Base-by-base conservation (phyloP, 1,139 yeast genomes). In the Suhomyces bribrorum region DNA sequence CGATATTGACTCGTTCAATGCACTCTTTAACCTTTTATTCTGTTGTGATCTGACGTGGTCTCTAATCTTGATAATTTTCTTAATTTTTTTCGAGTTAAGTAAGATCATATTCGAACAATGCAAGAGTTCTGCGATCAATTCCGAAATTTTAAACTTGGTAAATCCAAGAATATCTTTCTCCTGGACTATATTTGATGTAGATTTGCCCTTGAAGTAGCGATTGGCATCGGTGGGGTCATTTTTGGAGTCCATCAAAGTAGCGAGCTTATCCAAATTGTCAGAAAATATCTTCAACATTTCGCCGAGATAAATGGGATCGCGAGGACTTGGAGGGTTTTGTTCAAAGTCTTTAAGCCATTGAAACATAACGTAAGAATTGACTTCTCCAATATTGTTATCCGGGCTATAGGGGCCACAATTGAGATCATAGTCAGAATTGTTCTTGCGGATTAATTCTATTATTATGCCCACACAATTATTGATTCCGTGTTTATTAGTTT, bases 101-200 rank as follows among this genome's bases (percentile, higher is more conserved):
- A 73, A 54, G 18, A 71, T 68, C 78, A 73, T 73, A 50, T 73
- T 73, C 13, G 76, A 70, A 43, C 78, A 73, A 53, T 72, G 77
- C 27, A 72, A 58, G 20, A 72, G 52, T 42, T 72, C 77, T 3
- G 77, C 77, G 20, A 73, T 63, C 31, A 73, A 54, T 48, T 73
- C 78, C 2, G 74, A 57, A 7, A 72, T 51, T 40, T 71, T 69
- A 49, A 72, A 71, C 37, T 63, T 65, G 4, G 76, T 65, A 42
- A 70, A 65, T 1, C 78, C 78, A 26, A 73, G 52, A 4, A 58
- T 50, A 6, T 52, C 43, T 7, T 51, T 41, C 4, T 51, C 48
- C 14, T 20, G 31, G 16, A 37, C 12, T n/a, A 20, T 20, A 3
- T 20, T 20, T 8, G 23, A 20, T 20, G 23, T 3, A 20, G 23